Percentiles rank a stretch among this genome's conserved stretches.
phyloP scores from a whole-genome alignment of 2,329 filamentous ascomycete genomes.

The Parastagonospora avenae region DNA sequence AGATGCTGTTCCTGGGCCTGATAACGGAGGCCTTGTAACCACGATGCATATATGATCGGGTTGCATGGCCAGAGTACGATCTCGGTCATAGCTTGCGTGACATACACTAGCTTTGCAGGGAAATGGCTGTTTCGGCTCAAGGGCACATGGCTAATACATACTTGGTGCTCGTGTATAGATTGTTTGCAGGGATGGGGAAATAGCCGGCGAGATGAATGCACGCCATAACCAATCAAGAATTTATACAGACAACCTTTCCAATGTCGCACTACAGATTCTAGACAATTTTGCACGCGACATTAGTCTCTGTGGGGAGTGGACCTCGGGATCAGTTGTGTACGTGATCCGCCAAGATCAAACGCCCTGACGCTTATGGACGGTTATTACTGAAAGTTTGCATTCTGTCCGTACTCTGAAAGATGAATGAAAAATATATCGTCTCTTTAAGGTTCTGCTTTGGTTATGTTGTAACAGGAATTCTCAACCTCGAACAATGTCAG shows the following conservation, averaged over 20 bases:
- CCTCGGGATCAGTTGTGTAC: no score
- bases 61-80: not conserved
- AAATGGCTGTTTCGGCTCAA: not conserved
- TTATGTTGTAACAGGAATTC: no score
- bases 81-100: not conserved
- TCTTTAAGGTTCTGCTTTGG: no score
- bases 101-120: not conserved
- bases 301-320: no score
- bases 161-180: not conserved
- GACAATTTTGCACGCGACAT: not conserved
- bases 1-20: not conserved
- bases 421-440: no score
- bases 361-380: no score
- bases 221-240: no score
- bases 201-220: constrained; percentile 2
- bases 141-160: no score
- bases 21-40: not conserved
- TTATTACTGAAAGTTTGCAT: no score
- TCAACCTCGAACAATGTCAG: no score
- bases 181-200: not conserved
- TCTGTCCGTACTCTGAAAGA: no score
- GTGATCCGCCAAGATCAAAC: no score
- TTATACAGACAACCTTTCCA: not conserved
- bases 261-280: not conserved
- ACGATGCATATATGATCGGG: constrained; percentile 1